Evolutionary conservation across 1,284 basidiomycete genomes (phyloP).

Genomic region (Ustilago shanxiensis): DNA sequence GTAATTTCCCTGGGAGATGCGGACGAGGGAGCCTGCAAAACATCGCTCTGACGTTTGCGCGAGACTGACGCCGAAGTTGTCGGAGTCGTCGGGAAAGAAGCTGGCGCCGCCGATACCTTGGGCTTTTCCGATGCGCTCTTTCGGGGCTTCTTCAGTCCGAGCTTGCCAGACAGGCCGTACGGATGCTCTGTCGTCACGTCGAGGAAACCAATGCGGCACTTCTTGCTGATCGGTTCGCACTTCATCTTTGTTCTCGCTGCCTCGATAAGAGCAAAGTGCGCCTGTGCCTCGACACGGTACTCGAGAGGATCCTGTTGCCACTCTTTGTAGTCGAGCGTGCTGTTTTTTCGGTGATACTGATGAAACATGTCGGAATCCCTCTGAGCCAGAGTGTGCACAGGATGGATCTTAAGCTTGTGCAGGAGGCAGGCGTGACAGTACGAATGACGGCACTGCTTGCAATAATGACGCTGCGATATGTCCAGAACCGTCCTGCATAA

Average conservation of each 20-base stretch:
- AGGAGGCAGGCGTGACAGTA: constrained; percentile 50
- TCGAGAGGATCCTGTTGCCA: constrained; percentile 41
- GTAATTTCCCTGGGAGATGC: constrained; percentile 10
- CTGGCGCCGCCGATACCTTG: neutral
- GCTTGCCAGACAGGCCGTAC: constrained; percentile 34
- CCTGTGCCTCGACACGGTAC: constrained; percentile 29
- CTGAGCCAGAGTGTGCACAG: constrained; percentile 44
- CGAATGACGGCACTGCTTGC: constrained; percentile 41
- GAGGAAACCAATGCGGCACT: constrained; percentile 46
- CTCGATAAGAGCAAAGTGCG: constrained; percentile 45
- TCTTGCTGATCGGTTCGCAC: constrained; percentile 21
- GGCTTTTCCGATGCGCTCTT: constrained; percentile 12
- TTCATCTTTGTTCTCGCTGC: constrained; percentile 37
- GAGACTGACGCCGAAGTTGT: constrained; percentile 12
- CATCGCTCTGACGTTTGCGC: constrained; percentile 24
- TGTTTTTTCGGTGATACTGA: constrained; percentile 29
- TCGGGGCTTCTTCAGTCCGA: constrained; percentile 11
- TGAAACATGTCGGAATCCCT: constrained; percentile 33
- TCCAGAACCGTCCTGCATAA: constrained; percentile 40
- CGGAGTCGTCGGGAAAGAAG: neutral
- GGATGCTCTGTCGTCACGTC: constrained; percentile 31
- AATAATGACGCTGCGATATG: constrained; percentile 34
- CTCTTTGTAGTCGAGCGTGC: constrained; percentile 46
- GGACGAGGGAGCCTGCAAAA: constrained; percentile 13
- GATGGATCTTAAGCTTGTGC: constrained; percentile 43